Evolutionary conservation across 1,284 basidiomycete genomes (phyloP).

Genomic region (Cryptococcus deneoformans): DNA sequence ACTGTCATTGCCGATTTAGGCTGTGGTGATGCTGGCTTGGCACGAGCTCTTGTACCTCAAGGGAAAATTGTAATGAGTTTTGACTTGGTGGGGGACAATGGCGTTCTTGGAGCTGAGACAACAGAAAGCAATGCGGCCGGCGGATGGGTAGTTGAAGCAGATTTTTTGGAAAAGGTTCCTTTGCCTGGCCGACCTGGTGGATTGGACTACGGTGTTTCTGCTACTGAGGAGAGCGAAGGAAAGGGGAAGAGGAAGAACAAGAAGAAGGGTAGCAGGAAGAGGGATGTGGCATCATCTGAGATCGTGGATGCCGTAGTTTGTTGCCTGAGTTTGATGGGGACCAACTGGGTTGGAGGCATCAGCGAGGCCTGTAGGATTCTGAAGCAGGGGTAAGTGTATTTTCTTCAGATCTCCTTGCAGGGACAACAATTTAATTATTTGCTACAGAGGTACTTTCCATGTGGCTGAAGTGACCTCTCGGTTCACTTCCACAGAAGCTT

Average conservation of each 20-base stretch:
- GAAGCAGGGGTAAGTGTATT: constrained; percentile 64
- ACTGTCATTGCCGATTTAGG: constrained; percentile 89
- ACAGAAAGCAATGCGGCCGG: constrained; percentile 29
- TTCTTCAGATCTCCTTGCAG: neutral
- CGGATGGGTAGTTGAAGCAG: constrained; percentile 73
- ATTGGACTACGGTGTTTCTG: neutral
- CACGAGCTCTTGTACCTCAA: constrained; percentile 62
- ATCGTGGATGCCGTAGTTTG: constrained; percentile 90
- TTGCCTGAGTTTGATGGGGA: constrained; percentile 94
- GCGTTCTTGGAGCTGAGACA: constrained; percentile 14
- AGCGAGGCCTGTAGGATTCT: constrained; percentile 86
- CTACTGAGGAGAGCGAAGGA: constrained; percentile 1
- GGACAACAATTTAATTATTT: neutral
- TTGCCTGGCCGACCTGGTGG: constrained; percentile 71
- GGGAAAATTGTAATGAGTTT: constrained; percentile 69
- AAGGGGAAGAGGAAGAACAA: constrained; percentile 47
- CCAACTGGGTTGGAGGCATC: constrained; percentile 90
- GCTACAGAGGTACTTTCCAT: constrained; percentile 75
- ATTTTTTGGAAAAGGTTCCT: constrained; percentile 72
- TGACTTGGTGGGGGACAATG: constrained; percentile 71
- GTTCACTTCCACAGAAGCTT: constrained; percentile 71
- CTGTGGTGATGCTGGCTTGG: constrained; percentile 90
- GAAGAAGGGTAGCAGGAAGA: constrained; percentile 11
- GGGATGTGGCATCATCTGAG: constrained; percentile 41
- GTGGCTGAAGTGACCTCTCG: constrained; percentile 96